Base-by-base conservation (phyloP, 805 yeast species). In the Myxozyma vanderwaltii region DNA sequence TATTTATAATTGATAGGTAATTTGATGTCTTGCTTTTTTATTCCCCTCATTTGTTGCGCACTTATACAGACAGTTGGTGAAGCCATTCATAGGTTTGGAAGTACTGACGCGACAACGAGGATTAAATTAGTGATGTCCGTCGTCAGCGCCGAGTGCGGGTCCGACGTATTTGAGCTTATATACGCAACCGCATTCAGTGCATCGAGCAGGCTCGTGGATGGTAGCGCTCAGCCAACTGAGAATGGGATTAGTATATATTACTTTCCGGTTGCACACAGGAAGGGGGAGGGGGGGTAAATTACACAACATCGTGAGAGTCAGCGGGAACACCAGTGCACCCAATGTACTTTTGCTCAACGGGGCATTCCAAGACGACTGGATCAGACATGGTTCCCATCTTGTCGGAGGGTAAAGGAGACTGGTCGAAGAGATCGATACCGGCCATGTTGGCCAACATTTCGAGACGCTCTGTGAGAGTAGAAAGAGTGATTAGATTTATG, bases 161-260 rank as follows among this genome's bases (percentile, higher is more conserved):
- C 97, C 97, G 71, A 91, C 82, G 79, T 86, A 86, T 78, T 91
- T 88, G 70, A 91, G 78, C 72, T 88, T 85, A 82, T 88, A 92
- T 68, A 91, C 96, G 69, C 91, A 86, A 77, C 99, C 99, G 77
- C 98, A 92, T 77, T 94, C 97, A 96, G 97, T 89, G 80, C 97
- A 94, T 85, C 99, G 90, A 68, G 88, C 88, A 63, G 87, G 87
- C 77, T 89, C 80, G 51, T 83, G 88, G 66, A 45, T 44, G 26
- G 62, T 53, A 12, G 64, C 61, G 41, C 23, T 40, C 35, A 60
- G 17, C 64, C 64, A 60, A 15, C 57, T 53, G 40, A 19, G 43
- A 21, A 31, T 13, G 51, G 12, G 8, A 33, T 27, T 12, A 31
- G 40, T 13, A 17, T 35, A 23, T 19, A 6, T 17, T 5, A n/a